These are phyloP conservation scores for Bassia scoparia DNA, from an alignment of 148 eudicot species.

Conservation along the genomic window DNA sequence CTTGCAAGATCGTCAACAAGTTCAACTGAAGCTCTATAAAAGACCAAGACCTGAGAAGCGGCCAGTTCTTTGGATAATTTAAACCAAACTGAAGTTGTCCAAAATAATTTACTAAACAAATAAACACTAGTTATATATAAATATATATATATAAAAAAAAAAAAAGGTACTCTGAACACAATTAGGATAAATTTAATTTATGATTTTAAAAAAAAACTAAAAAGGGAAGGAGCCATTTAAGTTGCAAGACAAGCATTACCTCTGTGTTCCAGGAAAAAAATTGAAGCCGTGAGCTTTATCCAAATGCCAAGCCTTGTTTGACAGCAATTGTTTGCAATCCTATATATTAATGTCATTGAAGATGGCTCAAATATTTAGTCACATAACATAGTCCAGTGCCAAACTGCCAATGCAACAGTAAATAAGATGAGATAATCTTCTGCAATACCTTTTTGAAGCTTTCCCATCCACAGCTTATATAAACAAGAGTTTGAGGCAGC, in stretches of 20 bases:
- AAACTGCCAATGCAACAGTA: slow-evolving; percentile 1
- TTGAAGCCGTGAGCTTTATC: slow-evolving; percentile 91
- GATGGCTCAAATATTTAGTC: not conserved
- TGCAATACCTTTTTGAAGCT: slow-evolving; percentile 79
- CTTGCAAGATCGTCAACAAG: too few relatives aligned
- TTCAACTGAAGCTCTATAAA: not conserved
- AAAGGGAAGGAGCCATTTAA: not conserved
- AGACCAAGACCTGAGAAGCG: not conserved
- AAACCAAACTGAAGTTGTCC: not conserved
- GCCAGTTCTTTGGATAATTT: not conserved
- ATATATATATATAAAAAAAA: not conserved
- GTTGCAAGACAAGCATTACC: slow-evolving; percentile 36
- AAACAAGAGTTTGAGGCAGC: slow-evolving; percentile 77
- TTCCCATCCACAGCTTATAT: slow-evolving; percentile 96
- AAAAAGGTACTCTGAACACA: not conserved
- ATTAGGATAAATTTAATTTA: not conserved
- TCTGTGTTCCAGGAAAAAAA: slow-evolving; percentile 92
- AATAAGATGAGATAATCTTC: not conserved
- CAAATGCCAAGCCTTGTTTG: slow-evolving; percentile 82
- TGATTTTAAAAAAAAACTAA: not conserved
- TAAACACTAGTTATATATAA: not conserved
- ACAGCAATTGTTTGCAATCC: slow-evolving; percentile 75
- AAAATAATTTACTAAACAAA: not conserved
- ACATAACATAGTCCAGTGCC: not conserved
- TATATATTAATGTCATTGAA: slow-evolving; percentile 30